Conservation (phyloP, 1,139 yeast species). For the Wickerhamomyces sp. region DNA sequence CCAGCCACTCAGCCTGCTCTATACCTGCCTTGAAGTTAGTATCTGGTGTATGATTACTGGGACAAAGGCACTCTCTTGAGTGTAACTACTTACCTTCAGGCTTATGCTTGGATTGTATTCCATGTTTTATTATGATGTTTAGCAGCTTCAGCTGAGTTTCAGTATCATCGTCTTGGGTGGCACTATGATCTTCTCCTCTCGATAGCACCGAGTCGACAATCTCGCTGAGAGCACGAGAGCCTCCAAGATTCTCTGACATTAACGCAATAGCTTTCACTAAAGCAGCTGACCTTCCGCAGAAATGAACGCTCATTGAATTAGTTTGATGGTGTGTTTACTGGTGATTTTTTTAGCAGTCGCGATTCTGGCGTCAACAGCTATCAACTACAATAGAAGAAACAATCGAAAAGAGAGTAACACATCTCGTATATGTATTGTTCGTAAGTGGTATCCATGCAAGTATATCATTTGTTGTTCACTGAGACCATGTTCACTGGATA, state of each 20-base stretch:
- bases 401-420: too few species aligned
- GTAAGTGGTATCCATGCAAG: too few species aligned
- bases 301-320: too few species aligned
- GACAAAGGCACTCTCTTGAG: too few species aligned
- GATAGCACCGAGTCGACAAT: constrained; percentile 6
- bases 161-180: not conserved
- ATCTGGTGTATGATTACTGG: not conserved
- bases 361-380: too few species aligned
- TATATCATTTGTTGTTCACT: too few species aligned
- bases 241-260: constrained; percentile 2
- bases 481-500: too few species aligned
- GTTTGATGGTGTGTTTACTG: too few species aligned
- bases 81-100: constrained; percentile 2
- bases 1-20: constrained; percentile 10
- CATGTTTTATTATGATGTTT: constrained; percentile 11
- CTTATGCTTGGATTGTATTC: constrained; percentile 4
- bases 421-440: too few species aligned
- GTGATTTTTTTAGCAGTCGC: too few species aligned
- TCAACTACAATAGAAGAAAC: too few species aligned
- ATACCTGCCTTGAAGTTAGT: not conserved
- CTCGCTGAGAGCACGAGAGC: constrained; percentile 6
- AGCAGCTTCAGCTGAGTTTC: constrained; percentile 6
- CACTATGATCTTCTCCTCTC: not conserved
- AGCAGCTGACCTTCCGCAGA: too few species aligned
- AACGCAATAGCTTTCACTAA: not conserved